These are phyloP conservation scores for Phylloporus sp. DNA, from an alignment of 768 basidiomycete genomes.

Conservation along the genomic window DNA sequence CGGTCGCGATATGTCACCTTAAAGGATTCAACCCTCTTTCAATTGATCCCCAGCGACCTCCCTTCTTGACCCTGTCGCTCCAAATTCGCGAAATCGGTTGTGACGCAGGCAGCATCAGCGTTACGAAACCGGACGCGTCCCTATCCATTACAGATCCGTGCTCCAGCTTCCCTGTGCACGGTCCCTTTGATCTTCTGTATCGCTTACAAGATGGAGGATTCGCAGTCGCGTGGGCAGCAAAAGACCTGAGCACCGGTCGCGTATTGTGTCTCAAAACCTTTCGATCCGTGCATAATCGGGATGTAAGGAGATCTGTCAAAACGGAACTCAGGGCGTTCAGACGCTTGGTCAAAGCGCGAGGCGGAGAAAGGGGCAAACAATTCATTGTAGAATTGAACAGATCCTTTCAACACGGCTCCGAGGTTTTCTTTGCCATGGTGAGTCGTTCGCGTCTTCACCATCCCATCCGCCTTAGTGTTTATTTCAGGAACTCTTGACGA, in stretches of 20 bases:
- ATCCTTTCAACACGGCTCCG: conserved; percentile 28
- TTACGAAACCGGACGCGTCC: background rate
- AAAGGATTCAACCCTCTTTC: background rate
- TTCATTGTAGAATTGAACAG: conserved; percentile 40
- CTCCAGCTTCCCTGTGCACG: conserved; percentile 20
- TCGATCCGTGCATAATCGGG: conserved; percentile 6
- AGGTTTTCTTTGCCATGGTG: conserved; percentile 39
- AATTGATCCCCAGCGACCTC: background rate
- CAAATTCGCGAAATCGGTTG: background rate
- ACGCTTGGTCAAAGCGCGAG: conserved; percentile 26
- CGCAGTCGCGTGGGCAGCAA: conserved; percentile 21
- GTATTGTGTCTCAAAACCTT: conserved; percentile 39
- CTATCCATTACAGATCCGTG: background rate
- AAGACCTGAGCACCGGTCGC: conserved; percentile 25
- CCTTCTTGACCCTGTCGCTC: background rate
- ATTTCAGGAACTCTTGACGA: conserved; percentile 38
- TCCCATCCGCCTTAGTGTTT: background rate
- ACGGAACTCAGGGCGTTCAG: conserved; percentile 35
- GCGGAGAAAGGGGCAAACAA: conserved; percentile 18
- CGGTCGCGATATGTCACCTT: background rate
- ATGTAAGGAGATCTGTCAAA: conserved; percentile 16
- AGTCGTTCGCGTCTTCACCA: conserved; percentile 1
- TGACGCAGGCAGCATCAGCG: background rate
- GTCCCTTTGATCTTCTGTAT: conserved; percentile 22
- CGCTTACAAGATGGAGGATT: conserved; percentile 19